Evolutionary conservation across 2,329 filamentous ascomycete species (phyloP).

Genomic region (Colletotrichum noveboracense): DNA sequence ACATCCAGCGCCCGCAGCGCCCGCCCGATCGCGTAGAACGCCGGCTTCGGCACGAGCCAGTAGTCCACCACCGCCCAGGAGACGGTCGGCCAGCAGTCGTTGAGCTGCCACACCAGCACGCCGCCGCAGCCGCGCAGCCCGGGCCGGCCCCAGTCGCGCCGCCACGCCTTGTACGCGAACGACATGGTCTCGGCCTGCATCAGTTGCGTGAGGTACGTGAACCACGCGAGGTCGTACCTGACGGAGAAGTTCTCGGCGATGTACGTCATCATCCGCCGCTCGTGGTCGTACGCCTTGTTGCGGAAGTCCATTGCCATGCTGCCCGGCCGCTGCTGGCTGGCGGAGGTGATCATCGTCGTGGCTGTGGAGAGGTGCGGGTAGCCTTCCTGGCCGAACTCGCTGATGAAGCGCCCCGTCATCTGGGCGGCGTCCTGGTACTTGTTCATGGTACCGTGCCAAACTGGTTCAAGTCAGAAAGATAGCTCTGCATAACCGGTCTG

Average conservation of each 20-base stretch:
- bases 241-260: slow-evolving; percentile 73
- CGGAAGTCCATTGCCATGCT: slow-evolving; percentile 80
- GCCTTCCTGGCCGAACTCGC: slow-evolving; percentile 83
- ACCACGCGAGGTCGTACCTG: slow-evolving; percentile 67
- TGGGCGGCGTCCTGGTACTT: slow-evolving; percentile 78
- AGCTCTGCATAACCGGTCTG: neutral
- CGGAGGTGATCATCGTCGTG: slow-evolving; percentile 63
- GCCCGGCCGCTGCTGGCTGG: slow-evolving; percentile 64
- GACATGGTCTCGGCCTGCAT: slow-evolving; percentile 59
- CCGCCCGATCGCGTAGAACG: slow-evolving; percentile 45
- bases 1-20: slow-evolving; percentile 66
- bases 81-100: slow-evolving; percentile 73
- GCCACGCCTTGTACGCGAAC: slow-evolving; percentile 60
- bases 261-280: slow-evolving; percentile 76
- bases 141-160: slow-evolving; percentile 65
- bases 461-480: slow-evolving; percentile 22
- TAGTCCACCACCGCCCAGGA: slow-evolving; percentile 64
- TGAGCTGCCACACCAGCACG: slow-evolving; percentile 72
- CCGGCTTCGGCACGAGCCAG: slow-evolving; percentile 20
- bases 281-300: slow-evolving; percentile 82
- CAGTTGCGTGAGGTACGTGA: slow-evolving; percentile 73
- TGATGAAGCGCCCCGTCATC: slow-evolving; percentile 77
- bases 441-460: slow-evolving; percentile 81
- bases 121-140: slow-evolving; percentile 66
- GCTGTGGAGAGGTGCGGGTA: slow-evolving; percentile 79